These are phyloP conservation scores for Neofusicoccum ribis DNA, from an alignment of 2,329 filamentous ascomycete genomes.

Conservation along the genomic window DNA sequence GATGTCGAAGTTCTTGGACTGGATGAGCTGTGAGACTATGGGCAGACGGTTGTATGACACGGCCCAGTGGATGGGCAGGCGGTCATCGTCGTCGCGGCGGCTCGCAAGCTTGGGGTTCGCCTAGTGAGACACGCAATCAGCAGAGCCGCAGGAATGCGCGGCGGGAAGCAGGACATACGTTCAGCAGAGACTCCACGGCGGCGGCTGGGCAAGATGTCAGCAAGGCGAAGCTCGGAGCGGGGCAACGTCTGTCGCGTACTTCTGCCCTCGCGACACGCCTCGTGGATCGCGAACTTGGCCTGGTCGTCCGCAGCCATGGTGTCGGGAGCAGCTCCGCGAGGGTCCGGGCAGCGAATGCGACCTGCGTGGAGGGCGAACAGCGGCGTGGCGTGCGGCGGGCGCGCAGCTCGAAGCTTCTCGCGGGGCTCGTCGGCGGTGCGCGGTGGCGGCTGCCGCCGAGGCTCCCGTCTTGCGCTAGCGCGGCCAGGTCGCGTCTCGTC, in stretches of 20 bases:
- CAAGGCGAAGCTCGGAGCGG: constrained; percentile 18
- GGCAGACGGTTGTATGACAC: constrained; percentile 76
- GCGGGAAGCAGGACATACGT: constrained; percentile 52
- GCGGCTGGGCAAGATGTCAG: constrained; percentile 51
- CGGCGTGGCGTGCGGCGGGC: neutral
- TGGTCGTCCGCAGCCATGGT: constrained; percentile 27
- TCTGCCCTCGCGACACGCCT: constrained; percentile 80
- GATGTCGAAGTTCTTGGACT: constrained; percentile 74
- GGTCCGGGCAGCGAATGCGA: neutral
- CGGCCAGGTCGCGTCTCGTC: constrained; percentile 2
- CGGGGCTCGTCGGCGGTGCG: neutral
- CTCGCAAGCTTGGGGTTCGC: constrained; percentile 76
- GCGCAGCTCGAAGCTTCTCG: neutral
- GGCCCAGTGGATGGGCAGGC: constrained; percentile 93
- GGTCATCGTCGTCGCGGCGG: constrained; percentile 79
- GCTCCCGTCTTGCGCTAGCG: neutral
- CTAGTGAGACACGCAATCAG: constrained; percentile 43
- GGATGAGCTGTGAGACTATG: constrained; percentile 71
- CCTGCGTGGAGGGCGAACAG: neutral
- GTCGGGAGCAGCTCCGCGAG: neutral
- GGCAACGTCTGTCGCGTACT: constrained; percentile 53
- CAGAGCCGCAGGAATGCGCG: neutral
- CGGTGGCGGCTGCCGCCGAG: neutral
- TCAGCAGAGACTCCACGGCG: constrained; percentile 72
- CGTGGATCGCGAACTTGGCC: constrained; percentile 80